Percentiles rank a stretch among this genome's conserved stretches.
These are phyloP conservation scores for Linaria vulgaris DNA, from an alignment of 257 asterid genomes.

Conservation along the genomic window DNA sequence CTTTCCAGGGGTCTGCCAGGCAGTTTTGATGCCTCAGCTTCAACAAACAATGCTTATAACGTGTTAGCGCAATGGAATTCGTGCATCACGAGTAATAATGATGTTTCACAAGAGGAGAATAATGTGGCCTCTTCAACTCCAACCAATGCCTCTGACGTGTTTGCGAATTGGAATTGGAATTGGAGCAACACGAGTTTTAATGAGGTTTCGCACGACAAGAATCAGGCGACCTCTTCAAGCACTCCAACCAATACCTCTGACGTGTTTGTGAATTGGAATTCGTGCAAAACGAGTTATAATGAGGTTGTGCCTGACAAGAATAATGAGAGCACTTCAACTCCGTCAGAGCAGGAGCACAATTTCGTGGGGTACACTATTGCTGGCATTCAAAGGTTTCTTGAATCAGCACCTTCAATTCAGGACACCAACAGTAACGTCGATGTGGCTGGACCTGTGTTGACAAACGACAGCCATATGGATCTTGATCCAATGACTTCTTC, in stretches of 20 bases:
- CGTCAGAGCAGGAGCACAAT: background rate
- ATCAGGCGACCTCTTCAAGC: too few relatives aligned
- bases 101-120: too few relatives aligned
- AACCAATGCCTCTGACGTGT: too few relatives aligned
- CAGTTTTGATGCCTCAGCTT: background rate
- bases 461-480: background rate
- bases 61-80: background rate
- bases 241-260: background rate
- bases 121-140: background rate
- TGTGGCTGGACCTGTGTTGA: background rate
- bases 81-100: too few relatives aligned
- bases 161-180: too few relatives aligned
- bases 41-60: background rate
- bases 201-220: too few relatives aligned
- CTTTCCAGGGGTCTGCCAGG: too few relatives aligned
- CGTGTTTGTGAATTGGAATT: background rate
- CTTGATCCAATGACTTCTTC: constrained; percentile 7
- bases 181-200: too few relatives aligned
- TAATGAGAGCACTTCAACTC: background rate
- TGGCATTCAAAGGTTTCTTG: constrained; percentile 10
- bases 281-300: too few relatives aligned
- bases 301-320: too few relatives aligned
- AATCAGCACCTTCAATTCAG: too few relatives aligned
- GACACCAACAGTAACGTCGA: too few relatives aligned
- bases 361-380: constrained; percentile 26